Base-by-base conservation (phyloP, 306 rosid species). In the Prunus davidiana region DNA sequence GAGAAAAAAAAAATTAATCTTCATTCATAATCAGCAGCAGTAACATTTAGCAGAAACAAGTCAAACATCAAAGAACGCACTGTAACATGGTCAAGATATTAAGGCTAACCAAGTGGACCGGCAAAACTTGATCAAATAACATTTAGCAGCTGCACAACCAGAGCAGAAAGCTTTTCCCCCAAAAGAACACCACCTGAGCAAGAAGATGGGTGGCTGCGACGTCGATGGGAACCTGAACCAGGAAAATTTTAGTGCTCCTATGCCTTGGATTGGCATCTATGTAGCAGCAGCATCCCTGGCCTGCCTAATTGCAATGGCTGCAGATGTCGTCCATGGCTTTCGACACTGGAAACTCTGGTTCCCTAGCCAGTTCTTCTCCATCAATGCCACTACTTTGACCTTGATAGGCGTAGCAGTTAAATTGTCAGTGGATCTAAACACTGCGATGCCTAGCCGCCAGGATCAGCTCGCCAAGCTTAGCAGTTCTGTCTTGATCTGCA, bases 221-320 rank as follows among this genome's bases (percentile, higher is more conserved):
- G 47, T 49, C 12, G 69, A 84, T 54, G 97, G 94, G 56, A 6
- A 50, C 62, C 82, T 94, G 79, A 88, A 94, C 32, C 91, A 72
- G 56, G 58, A 90, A 1, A 86, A 85, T 50, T 94, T 89, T 88
- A 90, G 88, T 78, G 81, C 80, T 73, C 98, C 97, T 0, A 77
- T 94, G 90, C 98, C 98, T 56, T 94, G 98, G 98, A 87, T 94
- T 38, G 98, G 97, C 61, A 65, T 90, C 66, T 94, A 91, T 76
- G 89, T 94, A 80, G 94, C 88, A 27, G 86, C 87, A 74, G 98
- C 97, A 70, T 86, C 97, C 16, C 54, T 86, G 1, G 81, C 80
- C 0, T 91, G 96, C 73, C 82, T 94, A 55, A 55, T 84, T 27
- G 86, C 91, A 34, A 84, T 87, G 88, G 88, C 88, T 6, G 80